Conservation (phyloP, 805 yeast species). For the Candida coleopterorum region DNA sequence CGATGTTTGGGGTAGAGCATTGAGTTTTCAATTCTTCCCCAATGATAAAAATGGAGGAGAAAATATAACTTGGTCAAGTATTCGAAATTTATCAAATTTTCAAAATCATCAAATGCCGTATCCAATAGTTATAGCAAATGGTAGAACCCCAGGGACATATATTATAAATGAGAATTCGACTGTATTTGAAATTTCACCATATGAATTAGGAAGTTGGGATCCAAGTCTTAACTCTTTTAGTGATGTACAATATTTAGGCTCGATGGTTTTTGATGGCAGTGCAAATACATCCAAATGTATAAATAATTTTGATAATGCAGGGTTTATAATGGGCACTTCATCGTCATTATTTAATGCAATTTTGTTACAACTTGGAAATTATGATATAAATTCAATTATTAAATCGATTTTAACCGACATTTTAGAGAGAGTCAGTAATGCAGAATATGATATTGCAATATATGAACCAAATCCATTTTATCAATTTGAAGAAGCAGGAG, state of each 20-base stretch:
- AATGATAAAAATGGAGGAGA: constrained; percentile 42
- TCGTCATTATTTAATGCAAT: constrained; percentile 40
- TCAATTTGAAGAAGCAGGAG: constrained; percentile 30
- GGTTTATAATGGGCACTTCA: constrained; percentile 35
- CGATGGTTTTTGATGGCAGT: constrained; percentile 27
- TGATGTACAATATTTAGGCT: constrained; percentile 34
- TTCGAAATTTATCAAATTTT: constrained; percentile 23
- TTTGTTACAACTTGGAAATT: constrained; percentile 47
- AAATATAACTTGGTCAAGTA: constrained; percentile 30
- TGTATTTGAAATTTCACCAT: constrained; percentile 37
- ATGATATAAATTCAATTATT: constrained; percentile 13
- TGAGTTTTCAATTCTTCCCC: constrained; percentile 85
- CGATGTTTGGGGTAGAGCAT: constrained; percentile 85
- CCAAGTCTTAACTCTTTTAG: constrained; percentile 34
- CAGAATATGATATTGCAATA: constrained; percentile 63
- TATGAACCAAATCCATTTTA: constrained; percentile 66
- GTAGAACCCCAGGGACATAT: constrained; percentile 28
- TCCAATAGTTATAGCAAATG: constrained; percentile 33
- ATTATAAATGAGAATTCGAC: constrained; percentile 33
- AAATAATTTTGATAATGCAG: constrained; percentile 37
- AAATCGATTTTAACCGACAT: constrained; percentile 19
- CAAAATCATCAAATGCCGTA: constrained; percentile 37
- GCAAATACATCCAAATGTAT: constrained; percentile 27
- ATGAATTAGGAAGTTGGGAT: constrained; percentile 40
- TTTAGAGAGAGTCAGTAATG: constrained; percentile 35